Percentiles rank a stretch among this genome's conserved stretches.
phyloP scores from a whole-genome alignment of 257 asterid genomes.

The Solanum pennellii region DNA sequence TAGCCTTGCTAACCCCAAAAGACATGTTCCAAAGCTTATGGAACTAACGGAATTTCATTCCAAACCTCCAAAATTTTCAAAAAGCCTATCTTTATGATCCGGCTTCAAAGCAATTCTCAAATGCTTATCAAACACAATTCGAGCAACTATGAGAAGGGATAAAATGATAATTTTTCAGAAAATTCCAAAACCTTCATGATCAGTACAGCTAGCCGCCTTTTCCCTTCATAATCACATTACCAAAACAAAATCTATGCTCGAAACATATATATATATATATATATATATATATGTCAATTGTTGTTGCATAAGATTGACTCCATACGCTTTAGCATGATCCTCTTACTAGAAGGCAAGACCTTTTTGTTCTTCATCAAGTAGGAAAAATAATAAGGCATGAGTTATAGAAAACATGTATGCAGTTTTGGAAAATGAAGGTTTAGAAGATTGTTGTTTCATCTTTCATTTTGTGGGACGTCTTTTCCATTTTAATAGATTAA shows the following conservation, averaged over 20 bases:
- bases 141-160: not conserved
- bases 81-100: not conserved
- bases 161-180: no score
- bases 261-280: not conserved
- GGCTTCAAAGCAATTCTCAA: not conserved
- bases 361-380: not conserved
- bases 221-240: not conserved
- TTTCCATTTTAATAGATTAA: not conserved
- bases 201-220: not conserved
- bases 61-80: not conserved
- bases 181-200: not conserved
- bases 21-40: not conserved
- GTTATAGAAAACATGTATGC: not conserved
- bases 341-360: not conserved
- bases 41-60: not conserved
- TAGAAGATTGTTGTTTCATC: not conserved
- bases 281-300: not conserved
- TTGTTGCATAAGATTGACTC: not conserved
- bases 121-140: not conserved
- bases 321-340: not conserved
- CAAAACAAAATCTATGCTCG: not conserved
- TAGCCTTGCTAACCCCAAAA: not conserved
- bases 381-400: not conserved
- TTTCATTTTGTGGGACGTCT: not conserved
- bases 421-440: not conserved